Percentiles rank a stretch among this genome's conserved stretches.
phyloP scores from a whole-genome alignment of 192 early-diverging fungal genomes.

The Coemansia sp. region DNA sequence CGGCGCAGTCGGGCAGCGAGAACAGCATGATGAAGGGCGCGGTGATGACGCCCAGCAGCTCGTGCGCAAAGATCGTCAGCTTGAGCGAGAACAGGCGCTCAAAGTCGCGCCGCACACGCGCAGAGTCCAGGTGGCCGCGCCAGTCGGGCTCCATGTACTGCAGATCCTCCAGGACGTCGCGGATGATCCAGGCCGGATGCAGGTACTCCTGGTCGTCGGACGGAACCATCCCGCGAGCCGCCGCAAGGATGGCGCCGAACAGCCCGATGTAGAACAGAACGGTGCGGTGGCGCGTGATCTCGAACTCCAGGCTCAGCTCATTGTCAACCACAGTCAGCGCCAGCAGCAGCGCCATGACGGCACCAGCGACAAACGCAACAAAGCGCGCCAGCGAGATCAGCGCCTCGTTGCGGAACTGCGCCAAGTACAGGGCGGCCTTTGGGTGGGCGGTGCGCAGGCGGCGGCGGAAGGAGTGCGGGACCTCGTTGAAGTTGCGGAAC shows the following conservation, averaged over 20 bases:
- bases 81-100: constrained; percentile 77
- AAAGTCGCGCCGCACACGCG: constrained; percentile 81
- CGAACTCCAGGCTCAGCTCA: constrained; percentile 84
- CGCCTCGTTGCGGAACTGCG: constrained; percentile 87
- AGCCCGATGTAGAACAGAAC: constrained; percentile 94
- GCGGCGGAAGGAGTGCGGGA: constrained; percentile 82
- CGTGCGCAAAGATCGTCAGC: constrained; percentile 74
- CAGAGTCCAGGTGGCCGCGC: constrained; percentile 78
- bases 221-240: constrained; percentile 74
- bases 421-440: constrained; percentile 77
- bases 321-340: constrained; percentile 82
- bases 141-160: constrained; percentile 90
- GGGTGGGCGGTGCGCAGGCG: constrained; percentile 75
- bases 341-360: constrained; percentile 83
- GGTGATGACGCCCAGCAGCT: constrained; percentile 76
- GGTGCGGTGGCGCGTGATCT: constrained; percentile 84
- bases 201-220: constrained; percentile 78
- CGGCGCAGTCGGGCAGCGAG: constrained; percentile 73
- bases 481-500: constrained; percentile 97
- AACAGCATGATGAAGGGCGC: constrained; percentile 82
- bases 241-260: constrained; percentile 81
- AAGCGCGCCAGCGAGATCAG: constrained; percentile 80
- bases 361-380: constrained; percentile 84
- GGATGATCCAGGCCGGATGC: constrained; percentile 78
- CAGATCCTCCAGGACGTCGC: constrained; percentile 77